phyloP scores from a whole-genome alignment of 371 early-diverging fungal genomes.

The Blyttiomyces sp. region DNA sequence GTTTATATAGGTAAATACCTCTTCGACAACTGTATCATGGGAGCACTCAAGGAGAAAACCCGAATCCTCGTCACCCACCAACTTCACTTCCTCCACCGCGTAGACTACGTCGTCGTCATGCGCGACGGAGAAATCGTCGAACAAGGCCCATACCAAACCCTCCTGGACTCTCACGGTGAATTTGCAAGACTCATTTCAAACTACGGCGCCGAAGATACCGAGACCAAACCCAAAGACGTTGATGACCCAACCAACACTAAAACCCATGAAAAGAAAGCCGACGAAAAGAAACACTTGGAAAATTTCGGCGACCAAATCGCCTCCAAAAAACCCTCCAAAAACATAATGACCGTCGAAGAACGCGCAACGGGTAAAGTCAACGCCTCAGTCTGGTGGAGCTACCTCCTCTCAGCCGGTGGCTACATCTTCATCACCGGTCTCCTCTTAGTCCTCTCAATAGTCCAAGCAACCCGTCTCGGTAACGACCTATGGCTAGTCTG shows the following conservation, averaged over 20 bases:
- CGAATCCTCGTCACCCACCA: conserved; percentile 52
- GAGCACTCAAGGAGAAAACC: conserved; percentile 39
- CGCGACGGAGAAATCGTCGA: conserved; percentile 56
- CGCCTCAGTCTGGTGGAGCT: conserved; percentile 24
- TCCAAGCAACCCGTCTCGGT: conserved; percentile 19
- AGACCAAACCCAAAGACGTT: neutral
- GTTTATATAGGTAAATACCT: too few relatives aligned
- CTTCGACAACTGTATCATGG: conserved; percentile 46
- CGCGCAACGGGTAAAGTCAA: conserved; percentile 30
- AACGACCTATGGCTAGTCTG: conserved; percentile 35
- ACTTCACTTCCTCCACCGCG: conserved; percentile 63
- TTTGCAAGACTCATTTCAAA: conserved; percentile 49
- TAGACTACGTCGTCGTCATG: conserved; percentile 55
- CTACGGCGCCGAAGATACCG: conserved; percentile 50
- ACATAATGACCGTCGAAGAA: conserved; percentile 37
- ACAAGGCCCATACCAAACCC: conserved; percentile 51
- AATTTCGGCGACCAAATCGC: conserved; percentile 17
- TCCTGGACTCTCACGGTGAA: conserved; percentile 47
- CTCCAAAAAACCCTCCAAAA: conserved; percentile 3
- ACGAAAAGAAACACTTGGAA: conserved; percentile 8
- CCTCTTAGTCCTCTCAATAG: conserved; percentile 4
- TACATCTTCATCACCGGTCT: conserved; percentile 16
- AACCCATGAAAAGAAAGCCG: conserved; percentile 14
- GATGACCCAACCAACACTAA: too few relatives aligned
- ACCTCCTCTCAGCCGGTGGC: conserved; percentile 28